A percentile compares a stretch with the other conserved stretches of the same genome.
phyloP scores from a whole-genome alignment of 495 filamentous ascomycete genomes.

The Astrocystis sublimbata region DNA sequence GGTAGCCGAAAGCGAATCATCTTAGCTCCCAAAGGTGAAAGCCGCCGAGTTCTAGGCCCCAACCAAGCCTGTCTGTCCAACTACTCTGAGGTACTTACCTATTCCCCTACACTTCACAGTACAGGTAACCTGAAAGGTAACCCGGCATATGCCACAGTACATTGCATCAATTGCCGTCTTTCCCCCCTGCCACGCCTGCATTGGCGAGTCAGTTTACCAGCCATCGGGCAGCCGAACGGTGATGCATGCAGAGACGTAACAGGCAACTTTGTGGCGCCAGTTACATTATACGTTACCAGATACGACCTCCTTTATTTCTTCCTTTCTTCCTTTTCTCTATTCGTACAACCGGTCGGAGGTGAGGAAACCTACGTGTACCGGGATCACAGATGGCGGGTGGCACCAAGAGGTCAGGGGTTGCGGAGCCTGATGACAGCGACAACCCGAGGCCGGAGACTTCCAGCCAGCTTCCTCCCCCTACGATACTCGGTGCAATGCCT shows the following conservation, averaged over 20 bases:
- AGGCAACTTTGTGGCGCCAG: neutral
- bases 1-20: neutral
- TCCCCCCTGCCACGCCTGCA: too few species aligned
- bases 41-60: constrained; percentile 11
- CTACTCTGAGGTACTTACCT: neutral
- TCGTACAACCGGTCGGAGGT: neutral
- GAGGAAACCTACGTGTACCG: neutral
- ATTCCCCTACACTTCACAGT: neutral
- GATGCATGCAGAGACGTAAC: neutral
- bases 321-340: neutral
- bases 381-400: neutral
- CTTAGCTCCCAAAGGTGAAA: neutral
- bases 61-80: constrained; percentile 4
- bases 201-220: neutral
- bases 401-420: neutral
- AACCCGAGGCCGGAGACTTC: neutral
- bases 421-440: neutral
- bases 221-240: neutral
- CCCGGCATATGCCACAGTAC: too few species aligned
- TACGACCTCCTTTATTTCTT: too few species aligned
- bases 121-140: too few species aligned
- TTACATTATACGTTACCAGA: neutral
- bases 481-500: neutral
- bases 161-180: neutral
- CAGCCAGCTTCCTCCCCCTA: neutral